Evolutionary conservation across 1,284 basidiomycete genomes (phyloP).

Genomic region (Trametes polyzona): DNA sequence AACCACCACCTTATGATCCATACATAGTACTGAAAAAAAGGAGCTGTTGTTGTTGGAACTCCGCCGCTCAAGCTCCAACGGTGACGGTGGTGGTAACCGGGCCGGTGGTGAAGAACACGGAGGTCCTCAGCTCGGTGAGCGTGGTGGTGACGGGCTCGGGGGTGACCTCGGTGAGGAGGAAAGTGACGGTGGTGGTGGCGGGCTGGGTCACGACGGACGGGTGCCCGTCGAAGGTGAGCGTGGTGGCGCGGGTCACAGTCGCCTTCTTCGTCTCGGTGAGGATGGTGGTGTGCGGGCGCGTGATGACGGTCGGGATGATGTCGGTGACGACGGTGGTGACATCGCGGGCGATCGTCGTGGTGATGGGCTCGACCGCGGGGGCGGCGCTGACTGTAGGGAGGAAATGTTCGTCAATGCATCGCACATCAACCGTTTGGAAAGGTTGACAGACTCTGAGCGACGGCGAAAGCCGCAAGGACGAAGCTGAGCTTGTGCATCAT

Average conservation of each 20-base stretch:
- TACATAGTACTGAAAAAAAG: neutral
- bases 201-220: neutral
- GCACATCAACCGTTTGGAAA: neutral
- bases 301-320: neutral
- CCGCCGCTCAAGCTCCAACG: neutral
- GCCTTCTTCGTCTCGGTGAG: neutral
- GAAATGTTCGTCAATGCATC: neutral
- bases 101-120: neutral
- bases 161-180: neutral
- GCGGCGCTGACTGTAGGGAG: neutral
- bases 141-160: neutral
- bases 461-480: neutral
- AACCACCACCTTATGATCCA: neutral
- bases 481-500: neutral
- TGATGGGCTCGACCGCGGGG: neutral
- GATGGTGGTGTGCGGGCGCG: neutral
- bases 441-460: neutral
- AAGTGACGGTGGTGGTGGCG: neutral
- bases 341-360: neutral
- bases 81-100: neutral
- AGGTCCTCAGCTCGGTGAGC: neutral
- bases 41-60: too few species aligned
- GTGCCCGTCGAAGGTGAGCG: neutral
- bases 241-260: neutral
- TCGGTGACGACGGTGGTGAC: slow-evolving; percentile 1